Conservation (phyloP, 2,329 filamentous ascomycete species). For the Metarhizium guizhouense region DNA sequence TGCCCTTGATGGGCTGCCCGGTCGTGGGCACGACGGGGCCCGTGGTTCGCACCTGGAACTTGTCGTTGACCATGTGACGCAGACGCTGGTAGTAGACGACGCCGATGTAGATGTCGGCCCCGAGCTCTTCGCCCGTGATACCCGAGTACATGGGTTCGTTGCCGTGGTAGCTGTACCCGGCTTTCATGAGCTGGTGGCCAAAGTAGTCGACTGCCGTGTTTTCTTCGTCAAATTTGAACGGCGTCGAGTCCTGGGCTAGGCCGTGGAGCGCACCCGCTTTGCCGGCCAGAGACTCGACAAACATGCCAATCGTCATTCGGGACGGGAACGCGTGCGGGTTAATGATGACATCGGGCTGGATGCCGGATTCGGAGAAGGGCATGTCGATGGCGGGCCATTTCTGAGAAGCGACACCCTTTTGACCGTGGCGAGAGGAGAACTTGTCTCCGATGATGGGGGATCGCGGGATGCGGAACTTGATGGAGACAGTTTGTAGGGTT, state of each 20-base stretch:
- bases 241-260: constrained; percentile 90
- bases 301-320: constrained; percentile 99
- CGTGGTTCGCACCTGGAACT: constrained; percentile 95
- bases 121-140: constrained; percentile 88
- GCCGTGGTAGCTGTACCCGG: constrained; percentile 95
- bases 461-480: constrained; percentile 88
- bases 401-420: constrained; percentile 94
- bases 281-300: constrained; percentile 91
- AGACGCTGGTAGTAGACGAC: constrained; percentile 98
- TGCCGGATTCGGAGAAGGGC: constrained; percentile 94
- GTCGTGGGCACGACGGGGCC: constrained; percentile 85
- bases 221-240: constrained; percentile 88
- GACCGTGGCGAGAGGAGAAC: constrained; percentile 95
- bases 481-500: constrained; percentile 76
- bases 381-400: constrained; percentile 92
- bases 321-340: constrained; percentile 99
- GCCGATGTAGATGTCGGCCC: constrained; percentile 91
- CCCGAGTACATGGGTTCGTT: constrained; percentile 99
- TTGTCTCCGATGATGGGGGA: constrained; percentile 95
- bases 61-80: constrained; percentile 99
- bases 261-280: constrained; percentile 93
- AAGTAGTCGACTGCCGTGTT: constrained; percentile 92
- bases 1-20: constrained; percentile 92
- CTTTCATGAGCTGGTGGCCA: constrained; percentile 87
- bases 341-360: constrained; percentile 96